Evolutionary conservation across 2,329 filamentous ascomycete species (phyloP).

Genomic region (Corinectria fuckeliana): DNA sequence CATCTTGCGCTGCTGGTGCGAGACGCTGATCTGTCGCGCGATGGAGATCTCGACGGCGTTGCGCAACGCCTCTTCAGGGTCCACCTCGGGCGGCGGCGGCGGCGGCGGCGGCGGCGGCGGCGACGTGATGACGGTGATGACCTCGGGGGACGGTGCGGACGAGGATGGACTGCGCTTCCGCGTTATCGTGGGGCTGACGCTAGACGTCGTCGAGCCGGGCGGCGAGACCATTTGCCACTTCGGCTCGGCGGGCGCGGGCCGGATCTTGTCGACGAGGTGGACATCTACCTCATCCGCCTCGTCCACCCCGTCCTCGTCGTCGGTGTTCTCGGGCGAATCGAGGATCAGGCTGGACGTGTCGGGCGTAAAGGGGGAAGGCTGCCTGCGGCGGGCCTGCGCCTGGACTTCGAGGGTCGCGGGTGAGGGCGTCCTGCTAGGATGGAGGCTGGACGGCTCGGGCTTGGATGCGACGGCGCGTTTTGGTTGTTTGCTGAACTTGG

Average conservation of each 20-base stretch:
- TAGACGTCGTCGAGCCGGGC: conserved; percentile 44
- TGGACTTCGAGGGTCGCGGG: conserved; percentile 19
- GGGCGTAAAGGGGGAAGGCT: conserved; percentile 30
- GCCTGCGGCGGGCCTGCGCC: conserved; percentile 15
- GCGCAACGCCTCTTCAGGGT: conserved; percentile 47
- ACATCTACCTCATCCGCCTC: conserved; percentile 35
- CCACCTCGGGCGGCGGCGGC: conserved; percentile 16
- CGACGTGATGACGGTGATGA: conserved; percentile 24
- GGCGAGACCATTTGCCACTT: conserved; percentile 57
- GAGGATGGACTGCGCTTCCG: conserved; percentile 24
- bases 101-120: too few species aligned
- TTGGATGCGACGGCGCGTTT: conserved; percentile 16
- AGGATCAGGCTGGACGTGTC: conserved; percentile 41
- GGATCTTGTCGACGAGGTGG: conserved; percentile 41
- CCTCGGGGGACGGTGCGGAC: conserved; percentile 34
- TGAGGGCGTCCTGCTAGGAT: conserved; percentile 16
- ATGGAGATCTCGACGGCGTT: conserved; percentile 70
- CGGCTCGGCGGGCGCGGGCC: conserved; percentile 49
- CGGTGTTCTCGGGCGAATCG: conserved; percentile 48
- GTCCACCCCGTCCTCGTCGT: conserved; percentile 1
- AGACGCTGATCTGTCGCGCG: conserved; percentile 71
- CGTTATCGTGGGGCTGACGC: conserved; percentile 15
- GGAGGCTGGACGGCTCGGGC: conserved; percentile 13
- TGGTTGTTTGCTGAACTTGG: conserved; percentile 40
- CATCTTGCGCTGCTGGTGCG: conserved; percentile 65